These are phyloP conservation scores for Ceratocystis colombiana DNA, from an alignment of 2,329 filamentous ascomycete species.

Conservation along the genomic window DNA sequence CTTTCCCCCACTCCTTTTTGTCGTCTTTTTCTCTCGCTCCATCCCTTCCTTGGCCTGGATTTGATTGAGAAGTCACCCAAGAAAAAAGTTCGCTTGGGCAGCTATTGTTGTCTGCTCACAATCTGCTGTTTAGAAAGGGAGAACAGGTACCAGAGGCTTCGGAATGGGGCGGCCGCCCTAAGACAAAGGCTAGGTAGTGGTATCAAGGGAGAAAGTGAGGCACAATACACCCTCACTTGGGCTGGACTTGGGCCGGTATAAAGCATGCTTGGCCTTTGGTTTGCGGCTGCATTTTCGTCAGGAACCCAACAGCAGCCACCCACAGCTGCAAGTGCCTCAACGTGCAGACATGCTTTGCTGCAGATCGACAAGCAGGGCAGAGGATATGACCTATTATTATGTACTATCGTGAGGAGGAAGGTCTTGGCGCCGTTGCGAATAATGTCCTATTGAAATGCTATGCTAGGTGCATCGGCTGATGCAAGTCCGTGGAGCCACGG, in stretches of 20 bases:
- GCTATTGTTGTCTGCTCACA: constrained; percentile 5
- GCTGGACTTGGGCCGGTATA: background rate
- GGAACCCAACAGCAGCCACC: constrained; percentile 2
- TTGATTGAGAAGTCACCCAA: background rate
- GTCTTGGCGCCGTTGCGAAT: background rate
- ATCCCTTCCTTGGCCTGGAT: background rate
- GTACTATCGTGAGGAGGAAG: background rate
- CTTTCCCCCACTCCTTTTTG: background rate
- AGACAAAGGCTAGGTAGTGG: background rate
- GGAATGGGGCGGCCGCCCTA: constrained; percentile 5
- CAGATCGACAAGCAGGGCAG: constrained; percentile 13
- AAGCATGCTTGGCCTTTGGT: background rate
- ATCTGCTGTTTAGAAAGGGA: background rate
- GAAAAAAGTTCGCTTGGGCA: constrained; percentile 2
- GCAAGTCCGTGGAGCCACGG: background rate
- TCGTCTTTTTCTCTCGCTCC: constrained; percentile 5
- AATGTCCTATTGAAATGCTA: background rate
- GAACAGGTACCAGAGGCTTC: background rate
- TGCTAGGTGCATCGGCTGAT: background rate
- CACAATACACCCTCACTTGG: background rate
- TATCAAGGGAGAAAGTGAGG: background rate
- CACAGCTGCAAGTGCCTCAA: background rate
- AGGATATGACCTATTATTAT: background rate
- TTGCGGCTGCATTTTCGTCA: background rate
- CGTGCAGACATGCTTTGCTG: background rate